These are phyloP conservation scores for Magnusiomyces paraingens DNA, from an alignment of 1,139 yeast genomes.

Conservation along the genomic window DNA sequence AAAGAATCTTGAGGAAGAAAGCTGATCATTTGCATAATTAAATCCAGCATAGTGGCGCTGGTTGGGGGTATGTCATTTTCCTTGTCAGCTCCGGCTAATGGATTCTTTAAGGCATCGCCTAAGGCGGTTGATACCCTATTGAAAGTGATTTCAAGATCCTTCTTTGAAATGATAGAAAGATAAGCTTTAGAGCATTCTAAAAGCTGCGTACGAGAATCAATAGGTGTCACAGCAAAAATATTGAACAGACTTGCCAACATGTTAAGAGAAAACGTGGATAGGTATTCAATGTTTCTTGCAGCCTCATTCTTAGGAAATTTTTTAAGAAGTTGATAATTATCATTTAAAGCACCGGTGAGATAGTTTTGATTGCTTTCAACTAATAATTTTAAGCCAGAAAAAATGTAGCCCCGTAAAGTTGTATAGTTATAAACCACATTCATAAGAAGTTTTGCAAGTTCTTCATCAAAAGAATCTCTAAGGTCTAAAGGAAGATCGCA, in stretches of 20 bases:
- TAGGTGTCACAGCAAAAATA: constrained; percentile 78
- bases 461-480: constrained; percentile 54
- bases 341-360: constrained; percentile 48
- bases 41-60: constrained; percentile 83
- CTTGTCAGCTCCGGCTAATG: constrained; percentile 25
- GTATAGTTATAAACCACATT: constrained; percentile 67
- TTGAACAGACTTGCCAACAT: constrained; percentile 82
- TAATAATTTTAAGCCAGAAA: constrained; percentile 70
- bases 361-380: constrained; percentile 72
- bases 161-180: constrained; percentile 59
- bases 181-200: constrained; percentile 81
- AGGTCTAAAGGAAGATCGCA: constrained; percentile 83
- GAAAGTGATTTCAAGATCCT: constrained; percentile 68
- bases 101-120: constrained; percentile 64
- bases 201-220: constrained; percentile 77
- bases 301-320: constrained; percentile 56
- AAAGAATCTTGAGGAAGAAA: constrained; percentile 68
- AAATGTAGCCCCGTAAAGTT: constrained; percentile 67
- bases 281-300: constrained; percentile 49
- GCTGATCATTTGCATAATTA: constrained; percentile 78
- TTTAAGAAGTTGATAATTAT: constrained; percentile 53
- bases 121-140: constrained; percentile 77
- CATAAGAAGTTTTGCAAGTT: constrained; percentile 73
- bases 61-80: constrained; percentile 40
- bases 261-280: constrained; percentile 63